These are phyloP conservation scores for Colletotrichum sp. DNA, from an alignment of 2,329 filamentous ascomycete genomes.

Conservation along the genomic window DNA sequence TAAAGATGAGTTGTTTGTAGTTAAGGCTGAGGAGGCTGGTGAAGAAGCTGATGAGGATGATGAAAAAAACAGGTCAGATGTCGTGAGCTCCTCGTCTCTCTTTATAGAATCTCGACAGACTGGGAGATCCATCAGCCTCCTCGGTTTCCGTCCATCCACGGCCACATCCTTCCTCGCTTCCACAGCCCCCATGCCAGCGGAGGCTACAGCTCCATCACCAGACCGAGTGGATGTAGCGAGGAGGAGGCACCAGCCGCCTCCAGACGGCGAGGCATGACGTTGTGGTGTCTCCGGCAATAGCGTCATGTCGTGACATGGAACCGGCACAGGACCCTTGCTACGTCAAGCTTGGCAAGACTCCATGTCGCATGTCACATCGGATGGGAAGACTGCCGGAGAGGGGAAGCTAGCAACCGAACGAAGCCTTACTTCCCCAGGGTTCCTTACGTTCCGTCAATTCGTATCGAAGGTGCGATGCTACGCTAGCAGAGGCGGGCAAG, in stretches of 20 bases:
- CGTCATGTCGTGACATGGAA: slow-evolving; percentile 12
- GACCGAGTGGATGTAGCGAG: background rate
- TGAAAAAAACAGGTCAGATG: background rate
- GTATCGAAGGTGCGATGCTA: slow-evolving; percentile 11
- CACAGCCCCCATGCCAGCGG: background rate
- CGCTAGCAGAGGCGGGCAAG: background rate
- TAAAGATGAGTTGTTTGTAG: background rate
- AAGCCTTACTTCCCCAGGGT: background rate
- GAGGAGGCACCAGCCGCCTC: background rate
- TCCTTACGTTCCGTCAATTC: background rate
- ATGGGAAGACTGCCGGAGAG: slow-evolving; percentile 5
- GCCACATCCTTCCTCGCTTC: background rate
- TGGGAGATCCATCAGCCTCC: background rate
- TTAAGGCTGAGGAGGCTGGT: background rate
- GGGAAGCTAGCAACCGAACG: background rate
- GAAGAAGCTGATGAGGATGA: slow-evolving; percentile 12
- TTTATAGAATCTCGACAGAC: slow-evolving; percentile 2
- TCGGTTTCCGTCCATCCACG: background rate
- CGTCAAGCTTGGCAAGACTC: slow-evolving; percentile 1
- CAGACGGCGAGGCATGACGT: slow-evolving; percentile 42
- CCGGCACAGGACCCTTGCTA: background rate
- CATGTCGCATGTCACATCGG: slow-evolving; percentile 15
- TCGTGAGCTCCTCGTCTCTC: background rate
- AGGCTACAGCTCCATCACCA: slow-evolving; percentile 1
- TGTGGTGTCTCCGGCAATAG: slow-evolving; percentile 66